Conservation (phyloP, 1,284 basidiomycete genomes). For the Cryptococcus hybrid region DNA sequence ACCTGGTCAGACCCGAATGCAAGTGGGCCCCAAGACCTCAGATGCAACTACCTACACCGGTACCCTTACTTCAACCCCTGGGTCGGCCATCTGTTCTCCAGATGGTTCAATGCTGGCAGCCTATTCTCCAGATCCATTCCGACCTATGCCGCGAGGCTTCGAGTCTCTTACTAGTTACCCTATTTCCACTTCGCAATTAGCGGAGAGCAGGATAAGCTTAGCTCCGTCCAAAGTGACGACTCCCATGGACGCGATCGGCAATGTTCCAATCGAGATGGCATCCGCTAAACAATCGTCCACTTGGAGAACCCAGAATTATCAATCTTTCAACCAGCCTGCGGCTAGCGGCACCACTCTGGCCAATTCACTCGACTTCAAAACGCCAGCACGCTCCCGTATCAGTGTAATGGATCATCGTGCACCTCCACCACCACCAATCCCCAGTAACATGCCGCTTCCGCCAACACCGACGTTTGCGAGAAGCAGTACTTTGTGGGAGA, state of each 20-base stretch:
- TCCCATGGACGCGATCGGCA: neutral
- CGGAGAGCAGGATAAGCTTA: constrained; percentile 10
- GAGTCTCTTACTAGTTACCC: constrained; percentile 31
- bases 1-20: constrained; percentile 1
- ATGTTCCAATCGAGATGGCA: constrained; percentile 16
- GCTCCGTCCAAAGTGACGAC: constrained; percentile 1
- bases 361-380: constrained; percentile 3
- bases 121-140: constrained; percentile 35
- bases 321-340: constrained; percentile 10
- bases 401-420: constrained; percentile 12
- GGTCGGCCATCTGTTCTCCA: constrained; percentile 16
- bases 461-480: constrained; percentile 29
- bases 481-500: constrained; percentile 22
- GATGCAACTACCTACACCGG: constrained; percentile 17
- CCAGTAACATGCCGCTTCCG: constrained; percentile 31
- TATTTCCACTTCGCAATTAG: constrained; percentile 18
- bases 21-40: constrained; percentile 5
- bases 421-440: constrained; percentile 36
- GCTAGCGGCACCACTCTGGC: neutral
- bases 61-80: constrained; percentile 7
- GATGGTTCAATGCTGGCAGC: constrained; percentile 29
- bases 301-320: constrained; percentile 30
- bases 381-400: constrained; percentile 7
- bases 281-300: constrained; percentile 15
- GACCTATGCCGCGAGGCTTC: constrained; percentile 28